Conservation (phyloP, 345 rosid genomes). For the Camelina laxa region DNA sequence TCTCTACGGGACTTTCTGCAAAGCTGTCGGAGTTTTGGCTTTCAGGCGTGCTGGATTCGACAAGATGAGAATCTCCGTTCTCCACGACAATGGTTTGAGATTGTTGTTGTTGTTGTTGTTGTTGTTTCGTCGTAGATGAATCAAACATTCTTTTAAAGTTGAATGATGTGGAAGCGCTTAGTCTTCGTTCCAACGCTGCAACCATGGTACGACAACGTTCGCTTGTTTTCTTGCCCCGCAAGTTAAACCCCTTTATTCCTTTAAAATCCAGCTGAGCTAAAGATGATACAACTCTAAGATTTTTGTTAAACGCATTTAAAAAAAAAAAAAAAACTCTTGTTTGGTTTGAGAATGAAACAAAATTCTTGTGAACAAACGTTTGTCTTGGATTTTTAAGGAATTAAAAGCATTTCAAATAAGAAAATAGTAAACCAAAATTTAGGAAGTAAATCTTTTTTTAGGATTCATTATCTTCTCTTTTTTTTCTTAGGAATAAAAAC, state of each 20-base stretch:
- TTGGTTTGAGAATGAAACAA: conserved; percentile 18
- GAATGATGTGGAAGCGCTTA: conserved; percentile 59
- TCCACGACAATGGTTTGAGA: conserved; percentile 29
- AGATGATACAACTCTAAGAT: conserved; percentile 20
- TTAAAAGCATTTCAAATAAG: conserved; percentile 3
- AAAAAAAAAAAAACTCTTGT: neutral
- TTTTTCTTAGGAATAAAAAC: conserved; percentile 16
- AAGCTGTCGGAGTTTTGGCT: conserved; percentile 39
- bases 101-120: conserved; percentile 38
- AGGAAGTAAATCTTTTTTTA: conserved; percentile 27
- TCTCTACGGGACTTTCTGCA: conserved; percentile 41
- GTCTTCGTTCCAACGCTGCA: conserved; percentile 59
- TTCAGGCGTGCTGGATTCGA: conserved; percentile 43
- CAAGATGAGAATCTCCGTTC: conserved; percentile 40
- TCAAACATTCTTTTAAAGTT: conserved; percentile 54
- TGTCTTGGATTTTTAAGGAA: conserved; percentile 35
- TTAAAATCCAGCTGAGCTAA: conserved; percentile 41
- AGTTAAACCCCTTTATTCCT: conserved; percentile 36
- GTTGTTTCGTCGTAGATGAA: conserved; percentile 47
- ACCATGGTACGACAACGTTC: conserved; percentile 63
- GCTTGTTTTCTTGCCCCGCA: conserved; percentile 44
- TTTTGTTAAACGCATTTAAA: conserved; percentile 15
- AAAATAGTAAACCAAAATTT: conserved; percentile 35
- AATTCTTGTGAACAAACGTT: conserved; percentile 12
- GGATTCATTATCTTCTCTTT: conserved; percentile 16